Conservation (phyloP, 2,329 filamentous ascomycete genomes). For the Coniochaeta prunicola region DNA sequence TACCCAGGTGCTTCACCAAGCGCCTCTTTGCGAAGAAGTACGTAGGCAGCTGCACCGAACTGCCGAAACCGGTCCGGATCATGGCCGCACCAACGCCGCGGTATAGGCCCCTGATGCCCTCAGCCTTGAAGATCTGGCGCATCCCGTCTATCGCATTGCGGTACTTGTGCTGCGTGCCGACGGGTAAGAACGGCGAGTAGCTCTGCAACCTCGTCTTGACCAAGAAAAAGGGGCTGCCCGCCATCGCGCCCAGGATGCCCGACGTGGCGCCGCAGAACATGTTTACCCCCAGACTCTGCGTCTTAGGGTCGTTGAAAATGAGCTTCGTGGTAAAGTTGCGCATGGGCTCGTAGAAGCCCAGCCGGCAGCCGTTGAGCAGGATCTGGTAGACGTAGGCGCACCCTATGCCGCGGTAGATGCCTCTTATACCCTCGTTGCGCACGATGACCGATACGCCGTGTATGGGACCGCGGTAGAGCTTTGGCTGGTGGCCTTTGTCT, state of each 20-base stretch:
- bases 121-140: slow-evolving; percentile 65
- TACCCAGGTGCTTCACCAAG: slow-evolving; percentile 72
- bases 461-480: slow-evolving; percentile 83
- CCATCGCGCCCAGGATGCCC: slow-evolving; percentile 85
- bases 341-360: slow-evolving; percentile 97
- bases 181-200: slow-evolving; percentile 83
- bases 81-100: slow-evolving; percentile 87
- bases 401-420: slow-evolving; percentile 82
- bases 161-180: slow-evolving; percentile 95
- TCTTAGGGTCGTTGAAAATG: slow-evolving; percentile 63
- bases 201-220: slow-evolving; percentile 96
- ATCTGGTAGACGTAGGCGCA: slow-evolving; percentile 96
- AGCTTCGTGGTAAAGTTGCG: slow-evolving; percentile 62
- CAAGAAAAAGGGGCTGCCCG: slow-evolving; percentile 93
- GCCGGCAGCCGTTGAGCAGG: slow-evolving; percentile 88
- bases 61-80: slow-evolving; percentile 93
- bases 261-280: slow-evolving; percentile 87
- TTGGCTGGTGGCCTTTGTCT: slow-evolving; percentile 73
- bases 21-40: slow-evolving; percentile 96
- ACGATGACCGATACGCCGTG: slow-evolving; percentile 89
- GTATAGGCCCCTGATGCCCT: slow-evolving; percentile 79
- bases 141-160: slow-evolving; percentile 79
- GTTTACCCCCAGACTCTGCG: slow-evolving; percentile 84
- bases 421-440: slow-evolving; percentile 78
- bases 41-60: slow-evolving; percentile 90